phyloP scores from a whole-genome alignment of 768 basidiomycete species.

The Termitomyces titanicus region DNA sequence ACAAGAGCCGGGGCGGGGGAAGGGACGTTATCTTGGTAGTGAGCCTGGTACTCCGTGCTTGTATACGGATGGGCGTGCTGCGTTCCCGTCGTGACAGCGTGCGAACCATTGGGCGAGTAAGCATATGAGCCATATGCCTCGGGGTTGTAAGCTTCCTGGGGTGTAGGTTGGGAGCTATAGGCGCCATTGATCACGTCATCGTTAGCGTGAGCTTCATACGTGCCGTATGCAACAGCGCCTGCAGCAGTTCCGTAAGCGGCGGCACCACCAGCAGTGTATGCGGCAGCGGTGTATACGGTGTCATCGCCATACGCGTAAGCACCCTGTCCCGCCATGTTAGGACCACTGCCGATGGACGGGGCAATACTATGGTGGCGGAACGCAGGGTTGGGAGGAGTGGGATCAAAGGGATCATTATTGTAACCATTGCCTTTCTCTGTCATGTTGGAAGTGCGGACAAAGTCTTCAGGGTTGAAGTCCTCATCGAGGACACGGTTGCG shows the following conservation, averaged over 20 bases:
- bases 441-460: slow-evolving; percentile 19
- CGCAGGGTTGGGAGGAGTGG: slow-evolving; percentile 23
- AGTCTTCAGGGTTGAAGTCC: slow-evolving; percentile 32
- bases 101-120: slow-evolving; percentile 29
- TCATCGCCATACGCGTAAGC: slow-evolving; percentile 25
- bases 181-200: slow-evolving; percentile 31
- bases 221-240: slow-evolving; percentile 10
- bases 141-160: slow-evolving; percentile 34
- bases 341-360: slow-evolving; percentile 26
- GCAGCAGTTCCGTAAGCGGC: neutral
- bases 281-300: neutral
- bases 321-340: slow-evolving; percentile 38
- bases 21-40: slow-evolving; percentile 16
- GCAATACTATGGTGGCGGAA: slow-evolving; percentile 23
- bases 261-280: neutral
- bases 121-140: slow-evolving; percentile 43
- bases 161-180: slow-evolving; percentile 39
- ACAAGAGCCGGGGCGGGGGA: slow-evolving; percentile 17
- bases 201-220: slow-evolving; percentile 22
- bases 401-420: slow-evolving; percentile 23
- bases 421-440: slow-evolving; percentile 16
- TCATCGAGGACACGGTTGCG: slow-evolving; percentile 28
- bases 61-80: slow-evolving; percentile 22
- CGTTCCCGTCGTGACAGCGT: slow-evolving; percentile 25
- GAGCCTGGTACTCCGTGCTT: slow-evolving; percentile 19